Conservation (phyloP, 2,329 filamentous ascomycete species). For the Stachybotrys elegans region DNA sequence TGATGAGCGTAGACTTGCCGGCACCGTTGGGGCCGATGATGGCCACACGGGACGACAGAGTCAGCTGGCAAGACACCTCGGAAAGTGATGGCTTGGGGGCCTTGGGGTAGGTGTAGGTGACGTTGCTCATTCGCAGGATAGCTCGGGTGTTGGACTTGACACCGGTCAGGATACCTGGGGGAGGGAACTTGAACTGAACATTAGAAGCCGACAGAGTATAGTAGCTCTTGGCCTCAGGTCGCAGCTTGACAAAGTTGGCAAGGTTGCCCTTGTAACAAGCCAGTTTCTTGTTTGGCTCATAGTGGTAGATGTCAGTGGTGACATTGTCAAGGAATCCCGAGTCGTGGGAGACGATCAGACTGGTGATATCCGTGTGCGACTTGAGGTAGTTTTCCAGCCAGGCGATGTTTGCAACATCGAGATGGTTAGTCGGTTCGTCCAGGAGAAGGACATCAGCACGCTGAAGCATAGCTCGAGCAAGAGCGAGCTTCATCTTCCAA, state of each 20-base stretch:
- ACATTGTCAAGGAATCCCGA: conserved; percentile 95
- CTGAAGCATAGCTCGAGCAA: conserved; percentile 95
- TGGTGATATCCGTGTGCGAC: conserved; percentile 93
- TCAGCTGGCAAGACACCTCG: conserved; percentile 83
- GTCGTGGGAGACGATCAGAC: conserved; percentile 97
- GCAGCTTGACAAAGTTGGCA: conserved; percentile 76
- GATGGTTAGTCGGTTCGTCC: conserved; percentile 98
- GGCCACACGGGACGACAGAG: conserved; percentile 85
- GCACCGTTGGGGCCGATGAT: conserved; percentile 98
- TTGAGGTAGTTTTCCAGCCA: conserved; percentile 96
- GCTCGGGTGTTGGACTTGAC: conserved; percentile 93
- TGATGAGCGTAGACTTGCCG: conserved; percentile 97
- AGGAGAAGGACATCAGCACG: conserved; percentile 93
- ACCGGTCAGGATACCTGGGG: conserved; percentile 87
- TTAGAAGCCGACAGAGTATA: conserved; percentile 87
- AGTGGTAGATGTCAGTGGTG: conserved; percentile 98
- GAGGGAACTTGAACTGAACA: conserved; percentile 96
- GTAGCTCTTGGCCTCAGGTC: conserved; percentile 95
- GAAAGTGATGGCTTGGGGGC: conserved; percentile 79
- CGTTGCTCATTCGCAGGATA: conserved; percentile 92
- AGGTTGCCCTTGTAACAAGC: conserved; percentile 80
- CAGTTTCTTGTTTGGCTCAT: conserved; percentile 92
- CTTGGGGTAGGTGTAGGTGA: conserved; percentile 90
- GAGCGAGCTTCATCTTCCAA: conserved; percentile 99
- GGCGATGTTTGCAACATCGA: conserved; percentile 92